Evolutionary conservation across 805 yeast genomes (phyloP).

Genomic region (Yarrowia bubula): DNA sequence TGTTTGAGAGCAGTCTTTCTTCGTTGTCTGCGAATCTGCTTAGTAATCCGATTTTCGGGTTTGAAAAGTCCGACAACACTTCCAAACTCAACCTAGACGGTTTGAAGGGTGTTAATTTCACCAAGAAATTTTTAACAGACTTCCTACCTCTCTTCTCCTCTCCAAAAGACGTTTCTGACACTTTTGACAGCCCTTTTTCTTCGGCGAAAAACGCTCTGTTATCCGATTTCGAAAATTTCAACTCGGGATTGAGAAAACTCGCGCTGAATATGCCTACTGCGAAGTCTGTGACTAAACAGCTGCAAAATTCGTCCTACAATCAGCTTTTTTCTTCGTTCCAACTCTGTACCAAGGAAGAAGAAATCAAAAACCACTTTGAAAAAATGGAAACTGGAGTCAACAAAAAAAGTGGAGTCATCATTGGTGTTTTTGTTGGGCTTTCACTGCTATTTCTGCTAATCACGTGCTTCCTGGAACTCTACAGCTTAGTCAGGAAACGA

Average conservation of each 20-base stretch:
- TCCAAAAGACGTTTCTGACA: not conserved
- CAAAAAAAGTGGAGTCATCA: not conserved
- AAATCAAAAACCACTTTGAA: not conserved
- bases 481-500: not conserved
- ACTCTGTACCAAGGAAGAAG: not conserved
- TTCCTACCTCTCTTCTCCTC: not conserved
- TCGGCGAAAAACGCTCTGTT: not conserved
- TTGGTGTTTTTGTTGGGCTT: not conserved
- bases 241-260: not conserved
- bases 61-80: not conserved
- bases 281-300: not conserved
- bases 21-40: not conserved
- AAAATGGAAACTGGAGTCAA: not conserved
- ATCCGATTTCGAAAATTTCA: not conserved
- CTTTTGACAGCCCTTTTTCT: not conserved
- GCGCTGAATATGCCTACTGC: not conserved
- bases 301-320: not conserved
- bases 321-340: not conserved
- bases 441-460: not conserved
- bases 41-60: not conserved
- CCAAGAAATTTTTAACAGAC: not conserved
- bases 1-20: not conserved
- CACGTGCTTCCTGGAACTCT: not conserved
- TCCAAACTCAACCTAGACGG: not conserved
- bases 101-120: not conserved